These are phyloP conservation scores for Alternaria sp. DNA, from an alignment of 2,329 filamentous ascomycete species.

Conservation along the genomic window DNA sequence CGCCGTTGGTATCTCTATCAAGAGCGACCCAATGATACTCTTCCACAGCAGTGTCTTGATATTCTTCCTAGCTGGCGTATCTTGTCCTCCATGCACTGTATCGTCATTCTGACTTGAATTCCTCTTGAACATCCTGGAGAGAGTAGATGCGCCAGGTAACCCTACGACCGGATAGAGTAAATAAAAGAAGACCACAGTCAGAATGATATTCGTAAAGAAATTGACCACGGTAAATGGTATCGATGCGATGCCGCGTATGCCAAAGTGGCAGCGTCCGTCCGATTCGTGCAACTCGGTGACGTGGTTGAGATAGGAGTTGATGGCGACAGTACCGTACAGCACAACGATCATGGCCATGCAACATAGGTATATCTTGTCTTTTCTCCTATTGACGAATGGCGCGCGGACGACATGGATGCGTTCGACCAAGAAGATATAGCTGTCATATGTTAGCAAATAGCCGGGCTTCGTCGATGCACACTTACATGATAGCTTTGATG, in stretches of 20 bases:
- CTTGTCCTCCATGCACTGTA: neutral
- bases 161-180: conserved; percentile 37
- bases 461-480: neutral
- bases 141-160: neutral
- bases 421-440: conserved; percentile 50
- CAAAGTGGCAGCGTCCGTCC: conserved; percentile 46
- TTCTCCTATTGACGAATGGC: conserved; percentile 34
- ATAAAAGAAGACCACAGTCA: conserved; percentile 48
- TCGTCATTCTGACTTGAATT: neutral
- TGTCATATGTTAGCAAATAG: neutral
- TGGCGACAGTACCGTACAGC: conserved; percentile 29
- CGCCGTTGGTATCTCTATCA: conserved; percentile 47
- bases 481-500: conserved; percentile 38
- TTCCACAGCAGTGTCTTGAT: conserved; percentile 35
- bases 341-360: conserved; percentile 31
- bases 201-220: conserved; percentile 40
- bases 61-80: conserved; percentile 22
- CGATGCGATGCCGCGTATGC: conserved; percentile 41
- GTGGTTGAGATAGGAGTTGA: conserved; percentile 36
- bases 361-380: conserved; percentile 43
- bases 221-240: conserved; percentile 47
- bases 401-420: conserved; percentile 47
- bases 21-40: conserved; percentile 37
- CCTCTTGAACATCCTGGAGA: neutral
- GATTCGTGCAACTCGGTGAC: conserved; percentile 33